Evolutionary conservation across 371 early-diverging fungal genomes (phyloP).

Genomic region (Mortierella sp.): DNA sequence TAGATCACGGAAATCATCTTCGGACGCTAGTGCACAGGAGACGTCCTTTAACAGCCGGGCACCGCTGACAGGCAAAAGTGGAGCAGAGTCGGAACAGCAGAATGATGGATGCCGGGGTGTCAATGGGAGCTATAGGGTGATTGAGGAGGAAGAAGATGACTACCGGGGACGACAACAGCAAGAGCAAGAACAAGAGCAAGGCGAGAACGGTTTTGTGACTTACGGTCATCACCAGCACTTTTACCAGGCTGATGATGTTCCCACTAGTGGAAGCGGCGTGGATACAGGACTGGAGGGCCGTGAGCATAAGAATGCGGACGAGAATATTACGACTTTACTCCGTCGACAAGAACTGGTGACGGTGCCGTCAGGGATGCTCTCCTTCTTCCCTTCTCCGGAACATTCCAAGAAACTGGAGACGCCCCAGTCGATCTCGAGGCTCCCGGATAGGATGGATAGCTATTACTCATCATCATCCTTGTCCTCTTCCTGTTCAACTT

Average conservation of each 20-base stretch:
- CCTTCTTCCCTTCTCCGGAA: constrained; percentile 49
- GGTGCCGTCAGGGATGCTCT: constrained; percentile 39
- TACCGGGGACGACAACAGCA: neutral
- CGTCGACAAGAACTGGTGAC: constrained; percentile 47
- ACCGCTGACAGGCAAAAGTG: neutral
- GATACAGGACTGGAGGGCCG: neutral
- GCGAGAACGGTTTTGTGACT: constrained; percentile 17
- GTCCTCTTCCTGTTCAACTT: constrained; percentile 16
- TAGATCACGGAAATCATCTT: constrained; percentile 31
- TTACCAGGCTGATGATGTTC: constrained; percentile 24
- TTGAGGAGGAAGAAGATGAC: constrained; percentile 23
- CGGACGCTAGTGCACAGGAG: constrained; percentile 13
- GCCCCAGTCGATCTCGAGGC: constrained; percentile 43
- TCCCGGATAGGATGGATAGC: constrained; percentile 25
- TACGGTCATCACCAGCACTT: constrained; percentile 44
- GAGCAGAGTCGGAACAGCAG: neutral
- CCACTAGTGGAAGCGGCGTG: neutral
- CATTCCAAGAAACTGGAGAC: constrained; percentile 49
- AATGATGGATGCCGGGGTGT: neutral
- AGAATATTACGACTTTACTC: neutral
- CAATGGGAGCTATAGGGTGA: neutral
- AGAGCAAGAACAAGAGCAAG: neutral
- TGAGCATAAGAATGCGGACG: neutral
- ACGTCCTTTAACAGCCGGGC: constrained; percentile 1
- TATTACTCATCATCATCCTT: constrained; percentile 4